Percentiles rank a stretch among this genome's conserved stretches.
phyloP scores from a whole-genome alignment of 441 rosid species.

The Croton laevigatus region DNA sequence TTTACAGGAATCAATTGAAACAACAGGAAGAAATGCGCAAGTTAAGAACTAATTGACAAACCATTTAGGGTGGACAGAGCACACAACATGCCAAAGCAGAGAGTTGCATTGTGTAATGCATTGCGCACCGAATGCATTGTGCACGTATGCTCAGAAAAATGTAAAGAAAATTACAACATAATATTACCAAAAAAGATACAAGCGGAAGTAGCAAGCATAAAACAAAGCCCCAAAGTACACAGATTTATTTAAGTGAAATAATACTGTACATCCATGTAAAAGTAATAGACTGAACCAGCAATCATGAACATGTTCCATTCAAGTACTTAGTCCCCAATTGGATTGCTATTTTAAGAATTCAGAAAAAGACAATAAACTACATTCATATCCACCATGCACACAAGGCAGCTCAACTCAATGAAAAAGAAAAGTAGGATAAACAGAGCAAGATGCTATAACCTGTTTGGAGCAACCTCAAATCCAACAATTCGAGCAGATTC shows the following conservation, averaged over 20 bases:
- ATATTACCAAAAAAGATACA: not conserved
- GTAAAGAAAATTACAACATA: not conserved
- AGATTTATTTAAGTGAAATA: not conserved
- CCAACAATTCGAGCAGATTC: conserved; percentile 91
- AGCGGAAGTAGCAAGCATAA: no score
- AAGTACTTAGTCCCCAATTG: not conserved
- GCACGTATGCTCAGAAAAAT: not conserved
- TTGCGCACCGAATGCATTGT: not conserved
- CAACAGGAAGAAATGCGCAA: conserved; percentile 11
- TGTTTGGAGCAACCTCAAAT: conserved; percentile 88
- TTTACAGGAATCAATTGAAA: conserved; percentile 20
- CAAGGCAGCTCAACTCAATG: not conserved
- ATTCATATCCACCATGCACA: not conserved
- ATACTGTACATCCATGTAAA: not conserved
- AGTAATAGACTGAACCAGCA: not conserved
- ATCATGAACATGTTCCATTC: not conserved
- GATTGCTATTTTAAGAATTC: not conserved
- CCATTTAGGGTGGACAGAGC: not conserved
- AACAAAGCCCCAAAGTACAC: not conserved
- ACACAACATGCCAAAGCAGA: not conserved
- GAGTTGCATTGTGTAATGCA: not conserved
- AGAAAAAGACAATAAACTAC: not conserved
- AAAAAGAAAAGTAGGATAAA: conserved; percentile 15
- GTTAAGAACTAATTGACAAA: conserved; percentile 12
- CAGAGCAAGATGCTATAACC: conserved; percentile 37